phyloP scores from a whole-genome alignment of 1,284 basidiomycete genomes.

The Rhodotorula sp. region DNA sequence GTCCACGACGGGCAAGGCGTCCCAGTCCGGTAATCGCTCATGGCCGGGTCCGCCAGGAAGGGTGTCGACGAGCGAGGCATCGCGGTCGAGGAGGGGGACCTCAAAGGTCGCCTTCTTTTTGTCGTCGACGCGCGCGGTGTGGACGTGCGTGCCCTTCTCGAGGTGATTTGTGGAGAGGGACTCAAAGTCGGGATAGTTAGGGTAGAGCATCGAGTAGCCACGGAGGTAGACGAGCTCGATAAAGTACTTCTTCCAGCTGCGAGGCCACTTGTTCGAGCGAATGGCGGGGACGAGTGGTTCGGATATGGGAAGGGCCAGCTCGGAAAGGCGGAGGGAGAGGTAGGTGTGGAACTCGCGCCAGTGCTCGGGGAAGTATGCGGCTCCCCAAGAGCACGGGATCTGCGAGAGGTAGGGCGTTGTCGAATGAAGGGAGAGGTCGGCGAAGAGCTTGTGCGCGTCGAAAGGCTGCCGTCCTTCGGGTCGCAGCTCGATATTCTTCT shows the following conservation, averaged over 20 bases:
- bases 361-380: slow-evolving; percentile 77
- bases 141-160: slow-evolving; percentile 74
- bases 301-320: slow-evolving; percentile 52
- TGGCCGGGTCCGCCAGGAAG: slow-evolving; percentile 54
- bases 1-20: slow-evolving; percentile 64
- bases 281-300: slow-evolving; percentile 64
- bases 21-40: slow-evolving; percentile 57
- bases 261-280: slow-evolving; percentile 72
- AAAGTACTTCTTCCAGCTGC: slow-evolving; percentile 82
- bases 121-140: slow-evolving; percentile 40
- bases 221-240: slow-evolving; percentile 75
- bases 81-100: slow-evolving; percentile 62
- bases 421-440: slow-evolving; percentile 52
- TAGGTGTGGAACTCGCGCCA: slow-evolving; percentile 80
- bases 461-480: slow-evolving; percentile 67
- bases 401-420: slow-evolving; percentile 72
- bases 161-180: slow-evolving; percentile 81
- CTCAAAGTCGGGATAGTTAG: slow-evolving; percentile 66
- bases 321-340: slow-evolving; percentile 63
- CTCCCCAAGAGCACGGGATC: slow-evolving; percentile 86
- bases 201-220: slow-evolving; percentile 81
- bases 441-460: slow-evolving; percentile 62
- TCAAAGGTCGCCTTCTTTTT: slow-evolving; percentile 65
- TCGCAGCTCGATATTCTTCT: slow-evolving; percentile 70
- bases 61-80: slow-evolving; percentile 54